A percentile compares a stretch with the other conserved stretches of the same genome.
Evolutionary conservation across 2,329 filamentous ascomycete genomes (phyloP).

Genomic region (Periglandula ipomoeae): DNA sequence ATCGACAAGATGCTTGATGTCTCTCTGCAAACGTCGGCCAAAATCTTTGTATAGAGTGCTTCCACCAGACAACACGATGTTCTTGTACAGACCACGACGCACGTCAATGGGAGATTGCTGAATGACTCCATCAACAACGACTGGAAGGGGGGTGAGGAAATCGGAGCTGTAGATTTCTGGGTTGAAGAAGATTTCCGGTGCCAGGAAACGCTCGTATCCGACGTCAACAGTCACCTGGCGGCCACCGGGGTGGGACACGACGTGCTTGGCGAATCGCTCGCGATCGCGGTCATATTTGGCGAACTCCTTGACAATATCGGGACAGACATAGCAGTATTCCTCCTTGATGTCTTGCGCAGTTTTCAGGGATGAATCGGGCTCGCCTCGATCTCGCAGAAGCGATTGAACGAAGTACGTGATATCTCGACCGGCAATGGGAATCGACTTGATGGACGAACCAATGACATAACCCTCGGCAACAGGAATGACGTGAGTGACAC

Average conservation of each 20-base stretch:
- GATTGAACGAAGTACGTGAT: constrained; percentile 99
- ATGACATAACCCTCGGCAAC: constrained; percentile 99
- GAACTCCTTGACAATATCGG: constrained; percentile 98
- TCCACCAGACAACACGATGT: constrained; percentile 95
- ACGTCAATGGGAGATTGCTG: constrained; percentile 98
- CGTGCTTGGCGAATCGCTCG: constrained; percentile 83
- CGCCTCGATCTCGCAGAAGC: constrained; percentile 86
- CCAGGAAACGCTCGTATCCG: constrained; percentile 95
- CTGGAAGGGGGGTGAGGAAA: constrained; percentile 89
- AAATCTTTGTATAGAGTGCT: constrained; percentile 99
- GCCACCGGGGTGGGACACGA: constrained; percentile 77
- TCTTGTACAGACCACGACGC: constrained; percentile 95
- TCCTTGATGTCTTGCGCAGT: constrained; percentile 98
- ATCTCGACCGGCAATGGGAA: constrained; percentile 94
- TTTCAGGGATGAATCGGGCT: constrained; percentile 93
- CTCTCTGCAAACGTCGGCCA: constrained; percentile 86
- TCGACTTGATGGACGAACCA: constrained; percentile 97
- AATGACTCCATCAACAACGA: constrained; percentile 92
- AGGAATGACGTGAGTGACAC: constrained; percentile 97
- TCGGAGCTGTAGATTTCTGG: constrained; percentile 99
- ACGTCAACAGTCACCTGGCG: constrained; percentile 81
- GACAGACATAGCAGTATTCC: constrained; percentile 96
- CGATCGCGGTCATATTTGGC: constrained; percentile 88
- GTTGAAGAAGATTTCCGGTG: constrained; percentile 99
- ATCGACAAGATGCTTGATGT: constrained; percentile 94